phyloP scores from a whole-genome alignment of 2,329 filamentous ascomycete genomes.

The Fusarium irregulare region DNA sequence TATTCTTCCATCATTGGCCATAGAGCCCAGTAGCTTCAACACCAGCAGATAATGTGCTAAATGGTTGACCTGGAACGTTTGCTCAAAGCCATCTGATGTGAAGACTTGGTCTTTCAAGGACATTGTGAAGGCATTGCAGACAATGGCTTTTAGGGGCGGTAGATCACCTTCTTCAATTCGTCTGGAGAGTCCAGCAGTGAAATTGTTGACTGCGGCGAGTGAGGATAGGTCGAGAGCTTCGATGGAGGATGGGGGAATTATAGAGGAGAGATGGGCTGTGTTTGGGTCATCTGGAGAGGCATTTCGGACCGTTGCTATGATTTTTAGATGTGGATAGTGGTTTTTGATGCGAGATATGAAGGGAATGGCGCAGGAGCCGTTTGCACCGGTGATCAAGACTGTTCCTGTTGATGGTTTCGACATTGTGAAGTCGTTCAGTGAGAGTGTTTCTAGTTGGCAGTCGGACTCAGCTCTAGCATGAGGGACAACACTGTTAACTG shows the following conservation, averaged over 20 bases:
- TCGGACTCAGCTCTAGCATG: neutral
- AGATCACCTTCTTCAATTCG: slow-evolving; percentile 5
- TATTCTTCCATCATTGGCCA: slow-evolving; percentile 20
- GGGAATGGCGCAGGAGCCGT: slow-evolving; percentile 48
- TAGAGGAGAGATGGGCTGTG: slow-evolving; percentile 44
- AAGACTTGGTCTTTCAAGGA: slow-evolving; percentile 15
- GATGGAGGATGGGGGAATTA: slow-evolving; percentile 25
- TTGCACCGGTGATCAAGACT: slow-evolving; percentile 53
- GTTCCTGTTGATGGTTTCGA: slow-evolving; percentile 47
- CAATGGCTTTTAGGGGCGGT: slow-evolving; percentile 31
- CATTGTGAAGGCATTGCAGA: slow-evolving; percentile 39
- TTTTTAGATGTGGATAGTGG: slow-evolving; percentile 35
- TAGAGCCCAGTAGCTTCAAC: slow-evolving; percentile 32
- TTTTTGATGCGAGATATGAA: slow-evolving; percentile 32
- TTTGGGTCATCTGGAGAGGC: slow-evolving; percentile 46
- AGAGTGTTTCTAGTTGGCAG: too few species aligned
- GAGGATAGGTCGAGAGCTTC: slow-evolving; percentile 32
- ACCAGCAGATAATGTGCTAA: slow-evolving; percentile 40
- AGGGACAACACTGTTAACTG: too few species aligned
- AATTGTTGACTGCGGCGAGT: slow-evolving; percentile 8
- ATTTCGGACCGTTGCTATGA: slow-evolving; percentile 51
- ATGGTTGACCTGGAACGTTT: slow-evolving; percentile 38
- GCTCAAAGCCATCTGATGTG: slow-evolving; percentile 32
- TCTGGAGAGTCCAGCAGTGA: slow-evolving; percentile 6
- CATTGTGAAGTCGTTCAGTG: neutral